phyloP scores from a whole-genome alignment of 257 asterid species.

The Solanum peruvianum region DNA sequence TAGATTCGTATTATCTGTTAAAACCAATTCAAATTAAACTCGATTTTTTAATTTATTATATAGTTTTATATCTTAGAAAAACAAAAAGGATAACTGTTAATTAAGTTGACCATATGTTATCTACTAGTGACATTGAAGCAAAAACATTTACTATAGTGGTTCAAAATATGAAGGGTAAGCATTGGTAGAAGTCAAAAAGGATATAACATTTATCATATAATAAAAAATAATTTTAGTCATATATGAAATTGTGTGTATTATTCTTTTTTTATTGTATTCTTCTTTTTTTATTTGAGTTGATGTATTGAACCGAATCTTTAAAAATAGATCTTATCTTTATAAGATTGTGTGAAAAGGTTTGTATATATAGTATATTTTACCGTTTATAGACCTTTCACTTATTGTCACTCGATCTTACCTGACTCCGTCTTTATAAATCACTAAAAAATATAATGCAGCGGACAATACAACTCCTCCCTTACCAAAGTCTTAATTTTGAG shows the following conservation, averaged over 20 bases:
- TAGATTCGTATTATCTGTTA: neutral
- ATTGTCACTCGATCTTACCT: fast-evolving
- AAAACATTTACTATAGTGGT: too few species aligned
- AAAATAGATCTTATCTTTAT: fast-evolving
- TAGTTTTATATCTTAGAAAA: neutral
- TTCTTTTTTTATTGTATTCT: too few species aligned
- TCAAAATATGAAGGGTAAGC: too few species aligned
- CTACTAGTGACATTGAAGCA: too few species aligned
- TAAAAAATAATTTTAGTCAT: too few species aligned
- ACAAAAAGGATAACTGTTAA: neutral
- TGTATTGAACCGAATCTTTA: too few species aligned
- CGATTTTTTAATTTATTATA: neutral
- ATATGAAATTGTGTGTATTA: too few species aligned
- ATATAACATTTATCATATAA: fast-evolving
- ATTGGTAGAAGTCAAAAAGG: too few species aligned
- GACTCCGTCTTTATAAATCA: fast-evolving
- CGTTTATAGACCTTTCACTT: fast-evolving
- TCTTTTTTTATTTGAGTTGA: too few species aligned
- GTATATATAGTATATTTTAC: too few species aligned
- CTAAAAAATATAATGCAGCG: fast-evolving
- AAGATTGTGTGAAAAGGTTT: fast-evolving
- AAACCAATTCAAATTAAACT: neutral
- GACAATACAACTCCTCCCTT: neutral
- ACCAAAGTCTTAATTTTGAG: neutral
- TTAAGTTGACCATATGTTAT: neutral